Base-by-base conservation (phyloP, 2,329 filamentous ascomycete species). In the Botrytis paeoniae region DNA sequence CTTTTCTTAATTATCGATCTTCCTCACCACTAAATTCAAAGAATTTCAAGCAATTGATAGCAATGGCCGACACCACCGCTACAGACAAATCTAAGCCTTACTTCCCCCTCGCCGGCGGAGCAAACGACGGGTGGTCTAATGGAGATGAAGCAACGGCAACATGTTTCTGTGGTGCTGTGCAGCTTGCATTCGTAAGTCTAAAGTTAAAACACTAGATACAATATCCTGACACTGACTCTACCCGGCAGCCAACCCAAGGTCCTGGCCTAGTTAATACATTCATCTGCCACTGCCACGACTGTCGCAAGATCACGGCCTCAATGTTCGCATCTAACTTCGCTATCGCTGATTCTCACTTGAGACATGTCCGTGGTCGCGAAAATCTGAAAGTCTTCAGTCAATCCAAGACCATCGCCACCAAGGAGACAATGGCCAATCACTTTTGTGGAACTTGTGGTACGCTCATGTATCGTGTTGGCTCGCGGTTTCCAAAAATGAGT, bases 271-370 rank as follows among this genome's bases (percentile, higher is more conserved):
- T 86, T 29, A 80, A 81, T 74, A 85, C 82, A 8, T 89, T 90
- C 77, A 77, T 90, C 76, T 91, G 88, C 81, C 83, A 91, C 82
- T 91, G 89, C 79, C 79, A 81, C 48, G 88, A 91, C 80, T 91
- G 88, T 80, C 87, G 83, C 77, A 91, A 91, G 77, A 83, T 91
- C 74, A 90, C 87, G 0, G 87, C 88, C 0, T 89, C 88, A 0
- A 89, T 89, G 86, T 89, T 89, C 80, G 85, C 87, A 3, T 86
- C 87, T 70, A 89, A 88, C 81, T 89, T 91, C 78, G 83, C 83
- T 73, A 80, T 89, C 59, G 75, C 78, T 18, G 83, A 88, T 78
- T 77, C 78, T 0, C 73, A 85, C 73, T 76, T 89, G 0, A 83
- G 79, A 64, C 85, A 88, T 75, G 16, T 87, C 0, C 86, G 88